Evolutionary conservation across 495 filamentous ascomycete genomes (phyloP).

Genomic region (Pseudevernia furfuracea): DNA sequence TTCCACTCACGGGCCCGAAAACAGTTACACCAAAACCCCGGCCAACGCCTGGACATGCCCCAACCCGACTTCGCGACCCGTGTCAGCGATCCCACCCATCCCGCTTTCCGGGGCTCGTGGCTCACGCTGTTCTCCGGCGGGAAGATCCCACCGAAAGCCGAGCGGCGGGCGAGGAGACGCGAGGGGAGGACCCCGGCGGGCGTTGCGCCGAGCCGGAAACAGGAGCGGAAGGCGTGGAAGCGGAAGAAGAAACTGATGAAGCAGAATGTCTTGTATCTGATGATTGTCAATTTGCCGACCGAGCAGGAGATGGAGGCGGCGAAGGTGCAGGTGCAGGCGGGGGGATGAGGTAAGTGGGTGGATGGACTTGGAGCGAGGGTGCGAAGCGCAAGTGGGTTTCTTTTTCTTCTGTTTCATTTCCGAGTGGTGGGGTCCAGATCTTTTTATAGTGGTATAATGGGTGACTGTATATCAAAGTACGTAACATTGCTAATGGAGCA

Average conservation of each 20-base stretch:
- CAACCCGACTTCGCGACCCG: not conserved
- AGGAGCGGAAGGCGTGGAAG: slow-evolving; percentile 9
- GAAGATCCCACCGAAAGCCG: not conserved
- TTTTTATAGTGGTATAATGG: no score
- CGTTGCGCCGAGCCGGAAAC: slow-evolving; percentile 3
- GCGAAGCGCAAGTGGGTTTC: no score
- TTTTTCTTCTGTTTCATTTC: no score
- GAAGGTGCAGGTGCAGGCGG: not conserved
- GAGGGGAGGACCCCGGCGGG: not conserved
- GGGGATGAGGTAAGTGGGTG: not conserved
- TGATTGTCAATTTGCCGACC: slow-evolving; percentile 12
- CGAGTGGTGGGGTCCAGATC: no score
- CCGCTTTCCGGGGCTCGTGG: not conserved
- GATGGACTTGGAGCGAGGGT: not conserved
- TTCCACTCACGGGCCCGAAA: not conserved
- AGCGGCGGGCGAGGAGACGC: not conserved
- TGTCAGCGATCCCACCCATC: not conserved
- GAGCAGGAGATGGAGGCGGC: not conserved
- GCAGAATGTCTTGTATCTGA: slow-evolving; percentile 10
- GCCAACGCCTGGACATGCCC: not conserved
- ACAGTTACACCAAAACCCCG: not conserved
- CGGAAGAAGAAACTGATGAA: slow-evolving; percentile 2
- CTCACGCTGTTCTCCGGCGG: not conserved
- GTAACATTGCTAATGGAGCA: no score
- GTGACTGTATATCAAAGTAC: no score